phyloP scores from a whole-genome alignment of 2,329 filamentous ascomycete genomes.

The Penicillium freii region DNA sequence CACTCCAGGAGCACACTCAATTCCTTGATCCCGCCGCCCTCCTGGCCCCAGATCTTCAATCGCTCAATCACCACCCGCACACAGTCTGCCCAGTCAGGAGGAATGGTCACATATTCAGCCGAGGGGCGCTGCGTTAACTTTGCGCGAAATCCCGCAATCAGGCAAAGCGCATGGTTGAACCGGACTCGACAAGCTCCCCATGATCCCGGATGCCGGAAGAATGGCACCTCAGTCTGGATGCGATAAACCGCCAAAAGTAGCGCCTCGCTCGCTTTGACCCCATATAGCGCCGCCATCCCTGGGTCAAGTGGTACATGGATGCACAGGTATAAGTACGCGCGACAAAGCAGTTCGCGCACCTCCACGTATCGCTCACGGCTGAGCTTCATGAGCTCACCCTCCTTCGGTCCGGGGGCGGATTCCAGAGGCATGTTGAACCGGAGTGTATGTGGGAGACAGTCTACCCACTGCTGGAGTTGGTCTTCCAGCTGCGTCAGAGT shows the following conservation, averaged over 20 bases:
- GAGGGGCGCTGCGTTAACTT: conserved; percentile 18
- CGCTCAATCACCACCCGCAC: conserved; percentile 26
- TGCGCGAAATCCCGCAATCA: conserved; percentile 24
- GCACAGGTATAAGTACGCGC: conserved; percentile 26
- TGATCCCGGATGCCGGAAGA: conserved; percentile 27
- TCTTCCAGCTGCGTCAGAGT: conserved; percentile 22
- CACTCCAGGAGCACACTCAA: conserved; percentile 23
- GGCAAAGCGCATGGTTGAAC: conserved; percentile 28
- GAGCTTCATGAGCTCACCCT: conserved; percentile 27
- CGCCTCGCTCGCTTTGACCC: conserved; percentile 25
- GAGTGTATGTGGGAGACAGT: conserved; percentile 25
- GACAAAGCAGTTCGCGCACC: conserved; percentile 27
- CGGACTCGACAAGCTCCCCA: conserved; percentile 29
- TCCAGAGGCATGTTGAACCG: conserved; percentile 26
- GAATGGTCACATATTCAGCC: conserved; percentile 22
- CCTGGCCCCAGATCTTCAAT: conserved; percentile 24
- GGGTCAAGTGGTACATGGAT: conserved; percentile 20
- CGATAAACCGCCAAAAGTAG: conserved; percentile 24
- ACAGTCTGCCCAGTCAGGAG: conserved; percentile 22
- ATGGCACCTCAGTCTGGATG: conserved; percentile 28
- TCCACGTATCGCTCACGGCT: conserved; percentile 27
- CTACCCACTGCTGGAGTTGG: conserved; percentile 27
- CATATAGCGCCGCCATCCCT: conserved; percentile 18
- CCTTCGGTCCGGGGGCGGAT: conserved; percentile 13
- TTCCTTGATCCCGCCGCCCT: conserved; percentile 26